Conservation (phyloP, 805 yeast genomes). For the Myxozyma geophila region DNA sequence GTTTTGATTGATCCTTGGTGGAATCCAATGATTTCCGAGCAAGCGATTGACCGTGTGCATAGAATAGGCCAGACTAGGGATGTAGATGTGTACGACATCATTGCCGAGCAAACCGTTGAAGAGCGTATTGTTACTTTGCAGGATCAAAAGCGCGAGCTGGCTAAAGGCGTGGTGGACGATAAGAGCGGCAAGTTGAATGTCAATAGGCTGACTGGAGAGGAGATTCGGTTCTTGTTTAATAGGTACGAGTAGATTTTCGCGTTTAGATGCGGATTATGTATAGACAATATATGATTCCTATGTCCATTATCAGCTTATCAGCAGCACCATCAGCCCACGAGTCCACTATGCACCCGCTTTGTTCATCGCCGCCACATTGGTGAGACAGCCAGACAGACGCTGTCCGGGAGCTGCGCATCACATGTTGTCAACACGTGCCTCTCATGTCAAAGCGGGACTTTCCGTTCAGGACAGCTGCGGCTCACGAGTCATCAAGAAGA, state of each 20-base stretch:
- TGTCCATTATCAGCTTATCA: too few relatives aligned
- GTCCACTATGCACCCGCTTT: too few relatives aligned
- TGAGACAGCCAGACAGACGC: too few relatives aligned
- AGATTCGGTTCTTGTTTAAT: constrained; percentile 40
- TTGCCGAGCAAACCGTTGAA: constrained; percentile 49
- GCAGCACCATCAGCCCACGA: too few relatives aligned
- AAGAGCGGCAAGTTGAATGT: constrained; percentile 35
- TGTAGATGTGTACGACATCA: constrained; percentile 54
- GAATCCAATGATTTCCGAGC: constrained; percentile 57
- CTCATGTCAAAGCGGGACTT: neutral
- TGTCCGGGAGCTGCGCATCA: too few relatives aligned
- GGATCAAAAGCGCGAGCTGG: constrained; percentile 73
- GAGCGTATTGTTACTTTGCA: constrained; percentile 80
- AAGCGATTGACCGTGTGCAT: constrained; percentile 58
- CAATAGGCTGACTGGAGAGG: constrained; percentile 39
- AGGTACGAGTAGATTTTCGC: neutral
- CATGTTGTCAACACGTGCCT: too few relatives aligned
- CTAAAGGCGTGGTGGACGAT: constrained; percentile 83
- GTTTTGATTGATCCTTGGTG: constrained; percentile 55
- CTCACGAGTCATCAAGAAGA: neutral
- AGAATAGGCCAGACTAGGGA: constrained; percentile 53
- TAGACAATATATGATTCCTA: too few relatives aligned
- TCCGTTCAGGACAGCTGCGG: neutral
- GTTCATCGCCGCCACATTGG: too few relatives aligned
- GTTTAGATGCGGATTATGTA: too few relatives aligned